Evolutionary conservation across 1,284 basidiomycete species (phyloP), one percentile per base, ranked within the genome.

Genomic region (Irpex lacteus): DNA sequence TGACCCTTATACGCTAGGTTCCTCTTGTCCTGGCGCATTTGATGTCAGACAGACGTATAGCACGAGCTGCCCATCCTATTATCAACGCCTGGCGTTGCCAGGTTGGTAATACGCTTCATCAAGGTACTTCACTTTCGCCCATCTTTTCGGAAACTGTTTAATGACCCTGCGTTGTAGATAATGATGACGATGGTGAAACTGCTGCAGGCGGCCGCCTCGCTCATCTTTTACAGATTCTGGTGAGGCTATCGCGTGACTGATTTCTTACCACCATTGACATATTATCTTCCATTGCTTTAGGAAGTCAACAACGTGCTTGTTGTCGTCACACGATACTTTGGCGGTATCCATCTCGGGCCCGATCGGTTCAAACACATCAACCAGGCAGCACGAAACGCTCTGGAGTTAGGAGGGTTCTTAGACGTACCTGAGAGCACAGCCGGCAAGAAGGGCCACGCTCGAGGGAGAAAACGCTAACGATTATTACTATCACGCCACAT

Each of bases 361-460:
- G 94, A 96, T 74, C 83, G 95, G 32, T 97, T 96, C 81, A 96
- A 96, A 74, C 91, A 95, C 68, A 96, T 96, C 72, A 95, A 94
- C 71, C 92, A 95, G 73, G 93, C 91, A 3, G 95, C 94, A 5
- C 81, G 95, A 21, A 92, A 93, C 71, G 94, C 94, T 0, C 80
- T 96, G 9, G 91, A 95, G 60, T 66, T 87, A 0, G 95, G 91
- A n/a, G 92, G 91, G 0, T 92, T 94, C 72, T 75, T 95, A 32
- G 88, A 91, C 60, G 65, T 57, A 13, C 68, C 68, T 13, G 67
- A 60, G 3, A 61, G 65, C 9, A 68, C 70, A 50, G 58, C 37
- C n/a, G 37, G 19, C 18, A 63, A 60, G 59, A 68, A 67, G 54
- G 58, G 53, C 58, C 56, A 59, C 18, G 59, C 63, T 15, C 32